These are phyloP conservation scores for Boletus sp. DNA, from an alignment of 1,284 basidiomycete genomes.

Conservation along the genomic window DNA sequence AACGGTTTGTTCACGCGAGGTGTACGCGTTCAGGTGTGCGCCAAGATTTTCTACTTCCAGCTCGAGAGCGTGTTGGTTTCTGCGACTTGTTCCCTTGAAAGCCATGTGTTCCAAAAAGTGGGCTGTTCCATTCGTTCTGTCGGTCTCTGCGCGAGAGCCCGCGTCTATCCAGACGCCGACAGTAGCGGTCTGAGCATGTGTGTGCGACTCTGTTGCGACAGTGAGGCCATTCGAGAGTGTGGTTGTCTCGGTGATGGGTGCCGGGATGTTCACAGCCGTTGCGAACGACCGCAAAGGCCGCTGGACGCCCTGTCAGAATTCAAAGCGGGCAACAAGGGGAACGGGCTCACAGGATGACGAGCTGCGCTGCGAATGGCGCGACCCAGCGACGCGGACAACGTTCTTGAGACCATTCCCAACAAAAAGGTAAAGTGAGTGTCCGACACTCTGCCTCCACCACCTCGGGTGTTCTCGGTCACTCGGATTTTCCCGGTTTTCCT, in stretches of 20 bases:
- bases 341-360: constrained; percentile 48
- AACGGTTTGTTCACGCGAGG: constrained; percentile 97
- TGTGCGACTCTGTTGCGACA: constrained; percentile 89
- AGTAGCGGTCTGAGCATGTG: constrained; percentile 95
- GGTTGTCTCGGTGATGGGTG: constrained; percentile 82
- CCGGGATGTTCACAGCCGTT: constrained; percentile 60
- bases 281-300: constrained; percentile 58
- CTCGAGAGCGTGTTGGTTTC: constrained; percentile 90
- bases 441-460: neutral
- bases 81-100: constrained; percentile 89
- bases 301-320: constrained; percentile 19
- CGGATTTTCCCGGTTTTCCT: constrained; percentile 24
- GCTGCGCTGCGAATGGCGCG: constrained; percentile 56
- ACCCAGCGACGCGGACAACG: constrained; percentile 55
- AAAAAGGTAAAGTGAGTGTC: constrained; percentile 13
- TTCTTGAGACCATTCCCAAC: constrained; percentile 58
- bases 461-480: constrained; percentile 32
- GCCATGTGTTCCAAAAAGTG: constrained; percentile 99
- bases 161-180: constrained; percentile 99
- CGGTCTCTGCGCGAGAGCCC: constrained; percentile 93
- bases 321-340: neutral
- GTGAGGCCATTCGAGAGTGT: constrained; percentile 90
- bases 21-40: constrained; percentile 98
- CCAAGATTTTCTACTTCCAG: constrained; percentile 98
- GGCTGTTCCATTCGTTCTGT: constrained; percentile 92